Percentiles rank a stretch among this genome's conserved stretches.
These are phyloP conservation scores for Tricharina praecox DNA, from an alignment of 495 filamentous ascomycete genomes.

Conservation along the genomic window DNA sequence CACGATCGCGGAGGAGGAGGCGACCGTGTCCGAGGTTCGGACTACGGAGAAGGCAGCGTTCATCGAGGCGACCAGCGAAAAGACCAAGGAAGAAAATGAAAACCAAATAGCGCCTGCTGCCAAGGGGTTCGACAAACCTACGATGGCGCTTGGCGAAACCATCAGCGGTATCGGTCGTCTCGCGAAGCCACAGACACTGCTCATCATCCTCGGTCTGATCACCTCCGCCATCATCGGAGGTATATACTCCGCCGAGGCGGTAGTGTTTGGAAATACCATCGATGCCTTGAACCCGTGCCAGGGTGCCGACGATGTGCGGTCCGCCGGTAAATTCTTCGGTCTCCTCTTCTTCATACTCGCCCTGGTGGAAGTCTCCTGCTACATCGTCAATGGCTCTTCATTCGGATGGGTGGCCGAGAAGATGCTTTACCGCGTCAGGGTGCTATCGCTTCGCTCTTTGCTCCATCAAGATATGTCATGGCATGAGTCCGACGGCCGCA, in stretches of 20 bases:
- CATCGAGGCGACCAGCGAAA: slow-evolving; percentile 1
- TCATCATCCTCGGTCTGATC: slow-evolving; percentile 19
- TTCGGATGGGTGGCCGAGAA: slow-evolving; percentile 37
- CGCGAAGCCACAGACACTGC: slow-evolving; percentile 16
- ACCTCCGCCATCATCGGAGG: slow-evolving; percentile 31
- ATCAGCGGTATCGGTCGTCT: slow-evolving; percentile 2
- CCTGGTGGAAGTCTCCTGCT: slow-evolving; percentile 32
- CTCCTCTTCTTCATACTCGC: slow-evolving; percentile 40
- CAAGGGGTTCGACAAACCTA: not conserved
- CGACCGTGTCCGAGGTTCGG: not conserved
- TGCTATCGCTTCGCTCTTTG: slow-evolving; percentile 33
- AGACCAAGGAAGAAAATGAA: not conserved
- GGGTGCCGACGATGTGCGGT: slow-evolving; percentile 13
- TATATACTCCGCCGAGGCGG: slow-evolving; percentile 32
- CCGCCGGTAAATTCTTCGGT: slow-evolving; percentile 32
- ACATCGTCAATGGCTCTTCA: slow-evolving; percentile 31
- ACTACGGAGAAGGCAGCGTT: slow-evolving; percentile 2
- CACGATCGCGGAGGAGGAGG: not conserved
- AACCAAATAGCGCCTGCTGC: not conserved
- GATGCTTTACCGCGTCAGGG: slow-evolving; percentile 30
- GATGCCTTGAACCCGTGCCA: slow-evolving; percentile 25
- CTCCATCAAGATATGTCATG: slow-evolving; percentile 36
- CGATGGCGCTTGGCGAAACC: not conserved
- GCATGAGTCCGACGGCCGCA: slow-evolving; percentile 33
- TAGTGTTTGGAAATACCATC: slow-evolving; percentile 38